phyloP scores from a whole-genome alignment of 768 basidiomycete genomes.

The Pholiota microspora region DNA sequence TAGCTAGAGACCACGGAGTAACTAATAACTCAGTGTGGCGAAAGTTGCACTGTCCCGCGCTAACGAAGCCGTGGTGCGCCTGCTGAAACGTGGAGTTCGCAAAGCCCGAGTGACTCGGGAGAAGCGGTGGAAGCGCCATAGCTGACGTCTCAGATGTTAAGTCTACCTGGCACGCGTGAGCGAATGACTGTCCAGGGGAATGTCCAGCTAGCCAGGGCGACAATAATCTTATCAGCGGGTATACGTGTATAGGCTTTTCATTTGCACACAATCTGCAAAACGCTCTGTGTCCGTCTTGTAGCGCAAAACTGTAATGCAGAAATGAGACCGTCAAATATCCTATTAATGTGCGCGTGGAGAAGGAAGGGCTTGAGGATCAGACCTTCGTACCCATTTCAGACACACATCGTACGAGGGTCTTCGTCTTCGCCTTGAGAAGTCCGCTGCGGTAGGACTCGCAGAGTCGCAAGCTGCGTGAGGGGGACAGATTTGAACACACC shows the following conservation, averaged over 20 bases:
- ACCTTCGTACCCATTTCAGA: slow-evolving; percentile 2
- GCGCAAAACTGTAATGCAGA: neutral
- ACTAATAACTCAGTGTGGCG: neutral
- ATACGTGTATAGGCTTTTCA: slow-evolving; percentile 6
- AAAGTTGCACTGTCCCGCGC: neutral
- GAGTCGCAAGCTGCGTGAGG: neutral
- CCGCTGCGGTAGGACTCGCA: slow-evolving; percentile 6
- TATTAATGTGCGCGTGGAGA: neutral
- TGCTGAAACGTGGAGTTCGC: slow-evolving; percentile 5
- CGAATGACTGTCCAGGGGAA: slow-evolving; percentile 6
- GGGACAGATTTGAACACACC: neutral
- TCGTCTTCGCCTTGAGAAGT: neutral
- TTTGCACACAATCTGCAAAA: slow-evolving; percentile 3
- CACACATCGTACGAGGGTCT: neutral
- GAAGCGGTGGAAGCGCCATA: slow-evolving; percentile 3
- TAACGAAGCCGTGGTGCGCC: neutral
- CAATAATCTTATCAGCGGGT: slow-evolving; percentile 9
- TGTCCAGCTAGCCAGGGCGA: neutral
- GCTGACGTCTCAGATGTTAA: slow-evolving; percentile 4
- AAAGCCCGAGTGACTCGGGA: slow-evolving; percentile 14
- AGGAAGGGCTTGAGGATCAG: slow-evolving; percentile 6
- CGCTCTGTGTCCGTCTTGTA: neutral
- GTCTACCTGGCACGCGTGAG: slow-evolving; percentile 3
- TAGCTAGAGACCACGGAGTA: neutral
- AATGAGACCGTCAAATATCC: neutral